phyloP scores from a whole-genome alignment of 352 stramenopile species.

The Globisporangium lucens region DNA sequence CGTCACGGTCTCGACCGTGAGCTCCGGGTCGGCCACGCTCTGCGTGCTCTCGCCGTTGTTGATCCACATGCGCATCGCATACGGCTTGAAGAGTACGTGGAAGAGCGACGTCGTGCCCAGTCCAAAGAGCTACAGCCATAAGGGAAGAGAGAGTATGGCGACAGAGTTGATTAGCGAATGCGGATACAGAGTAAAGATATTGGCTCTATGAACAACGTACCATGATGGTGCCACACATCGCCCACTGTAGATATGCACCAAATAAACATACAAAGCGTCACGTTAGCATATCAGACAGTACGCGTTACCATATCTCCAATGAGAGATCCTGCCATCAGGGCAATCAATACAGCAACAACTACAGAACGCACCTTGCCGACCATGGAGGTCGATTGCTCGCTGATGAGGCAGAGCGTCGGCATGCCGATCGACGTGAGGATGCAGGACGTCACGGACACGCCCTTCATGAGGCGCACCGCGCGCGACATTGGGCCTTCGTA shows the following conservation, averaged over 20 bases:
- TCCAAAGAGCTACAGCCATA: conserved; percentile 54
- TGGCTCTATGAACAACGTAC: conserved; percentile 17
- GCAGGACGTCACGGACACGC: conserved; percentile 82
- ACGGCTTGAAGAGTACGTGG: conserved; percentile 85
- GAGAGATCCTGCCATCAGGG: background rate
- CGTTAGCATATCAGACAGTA: background rate
- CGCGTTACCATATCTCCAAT: background rate
- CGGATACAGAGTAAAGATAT: background rate
- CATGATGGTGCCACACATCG: conserved; percentile 88
- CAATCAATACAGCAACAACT: background rate
- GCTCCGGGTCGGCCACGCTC: conserved; percentile 24
- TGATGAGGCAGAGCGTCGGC: conserved; percentile 71
- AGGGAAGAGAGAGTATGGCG: background rate
- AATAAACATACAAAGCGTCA: background rate
- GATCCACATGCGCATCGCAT: conserved; percentile 83
- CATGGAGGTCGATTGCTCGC: conserved; percentile 64
- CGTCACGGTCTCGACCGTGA: conserved; percentile 73
- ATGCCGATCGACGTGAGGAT: conserved; percentile 78
- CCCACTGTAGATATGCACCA: conserved; percentile 39
- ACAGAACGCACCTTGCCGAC: conserved; percentile 52
- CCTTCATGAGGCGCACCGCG: conserved; percentile 83
- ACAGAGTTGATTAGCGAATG: background rate
- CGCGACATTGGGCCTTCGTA: conserved; percentile 72
- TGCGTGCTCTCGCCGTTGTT: conserved; percentile 12
- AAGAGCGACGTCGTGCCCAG: conserved; percentile 80